Evolutionary conservation across 768 basidiomycete species (phyloP), one percentile per base, ranked within the genome.

Genomic region (Strobilomyces dryophilus): DNA sequence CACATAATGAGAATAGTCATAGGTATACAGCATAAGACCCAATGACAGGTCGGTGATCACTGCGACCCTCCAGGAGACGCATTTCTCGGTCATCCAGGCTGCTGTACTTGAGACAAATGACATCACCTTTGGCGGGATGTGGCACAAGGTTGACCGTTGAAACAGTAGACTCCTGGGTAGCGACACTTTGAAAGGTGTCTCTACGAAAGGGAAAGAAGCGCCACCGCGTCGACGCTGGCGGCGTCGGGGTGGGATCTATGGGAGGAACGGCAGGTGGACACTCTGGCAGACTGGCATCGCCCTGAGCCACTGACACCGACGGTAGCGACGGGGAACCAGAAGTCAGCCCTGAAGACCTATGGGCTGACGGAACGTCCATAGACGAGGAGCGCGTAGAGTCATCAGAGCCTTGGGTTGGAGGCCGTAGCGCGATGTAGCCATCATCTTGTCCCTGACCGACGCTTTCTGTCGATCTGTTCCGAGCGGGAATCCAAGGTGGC

Each of bases 21-120:
- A 88, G 58, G 70, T 86, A 89, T 47, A 88, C 74, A 39, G 80
- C 81, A 63, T 88, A 92, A 21, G 80, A 79, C 51, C 88, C 88
- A 55, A 90, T 81, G n/a, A 93, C 90, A 0, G 91, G 91, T 35
- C 91, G 73, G 64, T 94, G 91, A 66, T 94, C 91, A 58, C 86
- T 88, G 40, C 85, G 78, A 15, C 87, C 91, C 66, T 88, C 85
- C 50, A 95, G 67, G 52, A 79, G 75, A 37, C 82, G 76, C 86
- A 95, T 92, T 8, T 74, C 81, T 29, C 76, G 74, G 64, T 95
- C 89, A 56, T 87, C 82, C 18, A 93, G 75, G 14, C 86, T 89
- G 56, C 79, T 71, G 63, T 95, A 95, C 40, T 72, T 71, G 4
- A 92, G 65, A 61, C 89, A 90, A 8, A 83, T 69, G 3, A 95